These are phyloP conservation scores for Tuber microsphaerosporum DNA, from an alignment of 495 filamentous ascomycete genomes.

Conservation along the genomic window DNA sequence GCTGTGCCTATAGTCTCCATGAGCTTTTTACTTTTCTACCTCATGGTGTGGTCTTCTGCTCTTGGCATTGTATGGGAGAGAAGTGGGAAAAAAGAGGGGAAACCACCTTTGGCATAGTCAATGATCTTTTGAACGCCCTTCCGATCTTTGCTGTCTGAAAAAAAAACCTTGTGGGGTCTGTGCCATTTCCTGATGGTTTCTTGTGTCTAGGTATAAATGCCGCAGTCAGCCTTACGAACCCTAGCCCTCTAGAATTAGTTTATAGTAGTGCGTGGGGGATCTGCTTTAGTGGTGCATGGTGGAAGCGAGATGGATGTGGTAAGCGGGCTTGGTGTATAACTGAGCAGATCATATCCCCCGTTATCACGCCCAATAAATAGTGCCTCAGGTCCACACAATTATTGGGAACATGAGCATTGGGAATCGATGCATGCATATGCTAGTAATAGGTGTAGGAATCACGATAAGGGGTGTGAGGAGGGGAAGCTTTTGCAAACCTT, in stretches of 20 bases:
- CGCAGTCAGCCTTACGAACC: conserved; percentile 12
- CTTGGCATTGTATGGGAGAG: neutral
- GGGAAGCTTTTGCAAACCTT: conserved; percentile 25
- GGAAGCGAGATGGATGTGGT: neutral
- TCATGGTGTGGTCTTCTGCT: neutral
- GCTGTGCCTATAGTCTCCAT: conserved; percentile 24
- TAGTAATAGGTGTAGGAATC: neutral
- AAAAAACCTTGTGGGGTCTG: conserved; percentile 54
- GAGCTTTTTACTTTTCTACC: neutral
- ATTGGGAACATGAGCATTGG: neutral
- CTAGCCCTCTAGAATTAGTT: neutral
- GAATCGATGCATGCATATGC: neutral
- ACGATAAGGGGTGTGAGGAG: neutral
- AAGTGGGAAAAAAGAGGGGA: conserved; percentile 28
- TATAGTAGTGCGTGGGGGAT: neutral
- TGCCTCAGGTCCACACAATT: neutral
- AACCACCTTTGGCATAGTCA: conserved; percentile 49
- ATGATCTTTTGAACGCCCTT: conserved; percentile 52
- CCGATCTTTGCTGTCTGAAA: conserved; percentile 53
- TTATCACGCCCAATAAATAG: neutral
- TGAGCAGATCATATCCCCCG: neutral
- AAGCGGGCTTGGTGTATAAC: neutral
- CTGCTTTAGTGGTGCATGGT: neutral
- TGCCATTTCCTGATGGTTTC: conserved; percentile 56
- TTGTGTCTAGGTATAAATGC: conserved; percentile 43